Evolutionary conservation across 495 filamentous ascomycete genomes (phyloP), one percentile per base, ranked within the genome.

Genomic region (Hypoxylon trugodes): DNA sequence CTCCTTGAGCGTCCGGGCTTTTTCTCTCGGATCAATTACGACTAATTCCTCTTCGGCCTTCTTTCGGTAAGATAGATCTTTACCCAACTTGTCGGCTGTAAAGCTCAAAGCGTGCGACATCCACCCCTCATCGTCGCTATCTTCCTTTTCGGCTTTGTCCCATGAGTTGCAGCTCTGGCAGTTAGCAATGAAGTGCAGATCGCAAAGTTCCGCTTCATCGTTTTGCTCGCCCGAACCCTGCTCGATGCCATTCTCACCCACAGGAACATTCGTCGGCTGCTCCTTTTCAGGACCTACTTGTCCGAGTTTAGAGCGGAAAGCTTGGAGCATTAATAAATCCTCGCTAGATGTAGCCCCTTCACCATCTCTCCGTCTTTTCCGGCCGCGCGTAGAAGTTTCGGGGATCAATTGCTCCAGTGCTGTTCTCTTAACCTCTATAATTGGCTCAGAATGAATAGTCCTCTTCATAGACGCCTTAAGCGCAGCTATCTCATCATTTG

Each of bases 391-490:
- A 15, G 92, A 86, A 22, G 84, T 96, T 19, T 86, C 76, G 1
- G 95, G 95, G 30, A 98, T 91, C 83, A 98, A 86, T 40, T 86
- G 80, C 73, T 96, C 92, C 8, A 73, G 40, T 28, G 68, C 68
- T 32, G 70, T 61, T 66, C 93, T 90, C 71, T 89, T 88, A 46
- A 78, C 78, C 21, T 81, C 82, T 26, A 84, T 77, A 7, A 79
- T 73, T n/a, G 84, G 81, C 12, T 85, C 82, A 0, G 80, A 73
- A 54, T 86, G 75, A 35, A 88, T 82, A 38, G 83, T 90, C 24
- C 96, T 88, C 67, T 89, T 94, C 90, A 98, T 96, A 1, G 92
- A 96, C 13, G 90, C 90, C 75, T 95, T 97, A 32, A 98, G 75
- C 9, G 88, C 88, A 8, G 90, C 93, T 61, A 98, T 97, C 69